phyloP scores from a whole-genome alignment of 169 alveolate species.

The Plasmodium cynomolgi region DNA sequence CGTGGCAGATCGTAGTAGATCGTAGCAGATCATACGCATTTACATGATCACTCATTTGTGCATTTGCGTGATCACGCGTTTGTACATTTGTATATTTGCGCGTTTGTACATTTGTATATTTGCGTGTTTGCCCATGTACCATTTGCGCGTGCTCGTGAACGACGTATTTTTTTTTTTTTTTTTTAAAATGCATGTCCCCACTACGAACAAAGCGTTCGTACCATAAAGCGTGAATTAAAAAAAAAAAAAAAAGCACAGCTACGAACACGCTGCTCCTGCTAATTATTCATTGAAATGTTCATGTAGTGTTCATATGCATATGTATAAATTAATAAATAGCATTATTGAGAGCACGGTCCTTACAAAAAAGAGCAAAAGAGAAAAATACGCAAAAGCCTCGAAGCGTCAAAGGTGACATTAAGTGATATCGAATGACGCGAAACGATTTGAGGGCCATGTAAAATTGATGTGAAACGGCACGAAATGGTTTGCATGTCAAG shows the following conservation, averaged over 20 bases:
- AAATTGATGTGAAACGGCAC: background rate
- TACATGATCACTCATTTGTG: background rate
- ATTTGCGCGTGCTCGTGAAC: background rate
- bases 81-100: background rate
- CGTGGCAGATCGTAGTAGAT: background rate
- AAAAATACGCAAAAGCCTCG: background rate
- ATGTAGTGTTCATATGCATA: background rate
- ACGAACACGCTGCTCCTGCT: background rate
- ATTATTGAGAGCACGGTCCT: background rate
- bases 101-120: background rate
- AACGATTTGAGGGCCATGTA: background rate
- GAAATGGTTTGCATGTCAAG: background rate
- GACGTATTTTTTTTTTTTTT: background rate
- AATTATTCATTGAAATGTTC: background rate
- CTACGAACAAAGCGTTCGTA: background rate
- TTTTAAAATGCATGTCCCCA: background rate
- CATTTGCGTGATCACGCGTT: background rate
- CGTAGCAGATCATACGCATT: background rate
- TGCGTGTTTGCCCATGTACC: background rate
- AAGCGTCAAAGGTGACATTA: background rate
- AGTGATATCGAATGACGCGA: background rate
- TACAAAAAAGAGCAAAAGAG: background rate
- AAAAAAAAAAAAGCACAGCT: background rate
- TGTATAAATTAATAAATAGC: slow-evolving; percentile 2
- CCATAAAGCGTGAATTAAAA: background rate